These are phyloP conservation scores for Geotrichum klebahnii DNA, from an alignment of 1,139 yeast species.

Conservation along the genomic window DNA sequence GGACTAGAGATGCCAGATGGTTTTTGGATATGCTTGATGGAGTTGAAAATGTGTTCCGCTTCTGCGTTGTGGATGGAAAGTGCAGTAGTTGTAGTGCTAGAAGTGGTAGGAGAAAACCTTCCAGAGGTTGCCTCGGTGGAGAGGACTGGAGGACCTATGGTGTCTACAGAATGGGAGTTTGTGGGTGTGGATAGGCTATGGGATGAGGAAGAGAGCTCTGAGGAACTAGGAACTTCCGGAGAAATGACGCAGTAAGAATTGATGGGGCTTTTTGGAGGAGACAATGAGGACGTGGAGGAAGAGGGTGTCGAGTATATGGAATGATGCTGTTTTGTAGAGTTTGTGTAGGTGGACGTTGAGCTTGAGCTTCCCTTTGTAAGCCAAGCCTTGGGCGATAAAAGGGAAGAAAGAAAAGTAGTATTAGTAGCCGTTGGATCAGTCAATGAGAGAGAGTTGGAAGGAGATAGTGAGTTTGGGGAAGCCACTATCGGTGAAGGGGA, in stretches of 20 bases:
- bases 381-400: constrained; percentile 18
- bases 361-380: constrained; percentile 1
- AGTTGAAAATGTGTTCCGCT: background rate
- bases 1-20: background rate
- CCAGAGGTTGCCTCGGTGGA: constrained; percentile 10
- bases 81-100: constrained; percentile 11
- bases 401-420: constrained; percentile 1
- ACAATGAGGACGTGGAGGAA: constrained; percentile 12
- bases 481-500: background rate
- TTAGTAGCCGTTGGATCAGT: constrained; percentile 6
- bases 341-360: background rate
- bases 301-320: constrained; percentile 14
- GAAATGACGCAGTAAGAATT: constrained; percentile 15
- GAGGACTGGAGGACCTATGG: constrained; percentile 2
- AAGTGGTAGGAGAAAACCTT: constrained; percentile 12
- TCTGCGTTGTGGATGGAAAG: constrained; percentile 3
- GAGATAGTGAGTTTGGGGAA: constrained; percentile 8
- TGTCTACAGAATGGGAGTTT: background rate
- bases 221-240: background rate
- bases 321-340: constrained; percentile 4
- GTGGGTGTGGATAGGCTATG: constrained; percentile 4
- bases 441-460: constrained; percentile 13
- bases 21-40: background rate
- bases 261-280: constrained; percentile 1
- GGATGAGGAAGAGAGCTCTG: background rate